Base-by-base conservation (phyloP, 495 filamentous ascomycete species). In the Penicillium arizonense region DNA sequence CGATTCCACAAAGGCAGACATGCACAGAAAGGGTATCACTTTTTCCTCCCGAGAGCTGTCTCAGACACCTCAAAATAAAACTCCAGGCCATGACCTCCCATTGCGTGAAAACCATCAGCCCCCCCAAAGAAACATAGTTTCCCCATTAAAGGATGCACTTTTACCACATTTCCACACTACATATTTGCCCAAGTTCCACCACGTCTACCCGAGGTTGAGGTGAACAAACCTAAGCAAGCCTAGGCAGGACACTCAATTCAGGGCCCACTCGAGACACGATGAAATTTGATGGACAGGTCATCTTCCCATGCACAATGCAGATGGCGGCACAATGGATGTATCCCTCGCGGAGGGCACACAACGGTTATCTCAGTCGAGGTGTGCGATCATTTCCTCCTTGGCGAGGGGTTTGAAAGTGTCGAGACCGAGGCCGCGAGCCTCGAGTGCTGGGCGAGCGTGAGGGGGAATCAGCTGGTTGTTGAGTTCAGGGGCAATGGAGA, bases 311-410 rank as follows among this genome's bases (percentile, higher is more conserved):
- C 57, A 61, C 56, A 59, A 62, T 64, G 67, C 63, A 69, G 52
- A 52, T 51, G 36, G 60, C 51, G 57, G 56, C 55, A 59, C 64
- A 55, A 58, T 57, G 67, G 60, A 65, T 66, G 57, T 77, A 57
- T 67, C 62, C 55, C 68, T 79, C 74, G 56, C 71, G 58, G 74
- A 58, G 65, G 68, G 61, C 59, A 57, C 57, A 56, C 52, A 53
- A 49, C 21, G 16, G 63, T 58, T 54, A 54, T 56, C 63, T 95
- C 90, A 98, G 75, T 98, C 94, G 72, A 98, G 80, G 69, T 91
- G 90, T 38, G 94, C 94, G 82, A 96, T 88, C 94, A 98, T 98
- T 64, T 97, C 90, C 53, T 91, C 85, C 76, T 90, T 94, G 44
- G 86, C 70, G 74, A 97, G 81, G 12, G 94, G 94, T 57, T 82